Percentiles rank a stretch among this genome's conserved stretches.
Conservation (phyloP, 2,329 filamentous ascomycete genomes). For the Neocatenulostroma microsporum region DNA sequence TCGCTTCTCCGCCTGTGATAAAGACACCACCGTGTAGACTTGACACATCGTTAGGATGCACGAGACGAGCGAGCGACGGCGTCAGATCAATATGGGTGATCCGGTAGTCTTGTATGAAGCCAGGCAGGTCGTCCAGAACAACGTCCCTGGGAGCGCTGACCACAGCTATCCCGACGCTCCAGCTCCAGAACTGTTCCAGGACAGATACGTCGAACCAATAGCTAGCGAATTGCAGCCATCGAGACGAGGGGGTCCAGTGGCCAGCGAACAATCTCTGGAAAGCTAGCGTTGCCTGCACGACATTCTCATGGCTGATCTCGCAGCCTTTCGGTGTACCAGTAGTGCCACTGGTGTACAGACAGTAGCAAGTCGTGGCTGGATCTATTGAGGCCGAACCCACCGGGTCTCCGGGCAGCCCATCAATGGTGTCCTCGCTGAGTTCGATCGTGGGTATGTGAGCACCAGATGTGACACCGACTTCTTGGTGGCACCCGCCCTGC, state of each 20-base stretch:
- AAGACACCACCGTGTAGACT: slow-evolving; percentile 75
- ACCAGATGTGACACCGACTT: slow-evolving; percentile 16
- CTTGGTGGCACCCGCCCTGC: slow-evolving; percentile 35
- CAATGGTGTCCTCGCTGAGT: slow-evolving; percentile 3
- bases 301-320: slow-evolving; percentile 79
- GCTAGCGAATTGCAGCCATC: slow-evolving; percentile 88
- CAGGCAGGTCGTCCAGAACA: slow-evolving; percentile 73
- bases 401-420: not conserved
- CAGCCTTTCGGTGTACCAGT: slow-evolving; percentile 83
- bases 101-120: slow-evolving; percentile 59
- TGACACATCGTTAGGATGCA: slow-evolving; percentile 74
- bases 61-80: slow-evolving; percentile 71
- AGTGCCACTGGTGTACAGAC: slow-evolving; percentile 79
- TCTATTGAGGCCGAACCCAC: not conserved
- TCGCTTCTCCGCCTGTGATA: slow-evolving; percentile 81
- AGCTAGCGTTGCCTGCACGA: slow-evolving; percentile 79
- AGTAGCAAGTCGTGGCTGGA: slow-evolving; percentile 64
- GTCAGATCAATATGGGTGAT: slow-evolving; percentile 93
- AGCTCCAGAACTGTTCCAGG: slow-evolving; percentile 91
- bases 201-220: slow-evolving; percentile 78
- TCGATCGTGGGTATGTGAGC: not conserved
- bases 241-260: slow-evolving; percentile 65
- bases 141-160: slow-evolving; percentile 75
- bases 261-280: slow-evolving; percentile 70
- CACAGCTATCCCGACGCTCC: slow-evolving; percentile 80